Percentiles rank a stretch among this genome's conserved stretches.
phyloP scores from a whole-genome alignment of 345 rosid species.

The Carallia pectinifolia region DNA sequence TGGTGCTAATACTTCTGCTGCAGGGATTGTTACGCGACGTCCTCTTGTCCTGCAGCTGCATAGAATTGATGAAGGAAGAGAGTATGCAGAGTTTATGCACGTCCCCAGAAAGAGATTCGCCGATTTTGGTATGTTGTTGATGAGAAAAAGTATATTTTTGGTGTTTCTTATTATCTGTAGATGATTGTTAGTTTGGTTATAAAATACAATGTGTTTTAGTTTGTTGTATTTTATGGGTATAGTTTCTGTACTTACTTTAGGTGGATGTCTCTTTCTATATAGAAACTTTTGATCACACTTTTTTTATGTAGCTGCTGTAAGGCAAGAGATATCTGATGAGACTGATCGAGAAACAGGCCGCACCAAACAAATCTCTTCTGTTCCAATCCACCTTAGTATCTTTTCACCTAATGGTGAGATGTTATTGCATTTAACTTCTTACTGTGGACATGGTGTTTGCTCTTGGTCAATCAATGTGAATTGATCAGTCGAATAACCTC shows the following conservation, averaged over 20 bases:
- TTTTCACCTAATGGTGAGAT: constrained; percentile 87
- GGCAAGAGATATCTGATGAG: constrained; percentile 88
- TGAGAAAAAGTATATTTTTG: not conserved
- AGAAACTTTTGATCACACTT: constrained; percentile 13
- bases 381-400: constrained; percentile 94
- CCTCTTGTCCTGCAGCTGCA: constrained; percentile 98
- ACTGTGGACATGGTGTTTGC: no score
- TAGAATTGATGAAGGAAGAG: constrained; percentile 81
- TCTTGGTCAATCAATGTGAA: constrained; percentile 2
- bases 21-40: constrained; percentile 96
- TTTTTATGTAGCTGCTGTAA: constrained; percentile 64
- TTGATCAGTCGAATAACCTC: not conserved
- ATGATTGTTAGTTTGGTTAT: not conserved
- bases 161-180: not conserved
- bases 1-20: constrained; percentile 25
- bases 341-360: constrained; percentile 96
- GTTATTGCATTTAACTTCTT: not conserved
- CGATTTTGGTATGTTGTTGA: constrained; percentile 64
- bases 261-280: constrained; percentile 2
- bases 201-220: no score
- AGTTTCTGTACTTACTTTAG: no score
- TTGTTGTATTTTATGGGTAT: no score
- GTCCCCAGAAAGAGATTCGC: constrained; percentile 78
- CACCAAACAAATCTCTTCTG: constrained; percentile 72
- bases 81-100: constrained; percentile 97